Percentiles rank a stretch among this genome's conserved stretches.
Conservation (phyloP, 2,329 filamentous ascomycete species). For the Phyllosticta ampelicida region DNA sequence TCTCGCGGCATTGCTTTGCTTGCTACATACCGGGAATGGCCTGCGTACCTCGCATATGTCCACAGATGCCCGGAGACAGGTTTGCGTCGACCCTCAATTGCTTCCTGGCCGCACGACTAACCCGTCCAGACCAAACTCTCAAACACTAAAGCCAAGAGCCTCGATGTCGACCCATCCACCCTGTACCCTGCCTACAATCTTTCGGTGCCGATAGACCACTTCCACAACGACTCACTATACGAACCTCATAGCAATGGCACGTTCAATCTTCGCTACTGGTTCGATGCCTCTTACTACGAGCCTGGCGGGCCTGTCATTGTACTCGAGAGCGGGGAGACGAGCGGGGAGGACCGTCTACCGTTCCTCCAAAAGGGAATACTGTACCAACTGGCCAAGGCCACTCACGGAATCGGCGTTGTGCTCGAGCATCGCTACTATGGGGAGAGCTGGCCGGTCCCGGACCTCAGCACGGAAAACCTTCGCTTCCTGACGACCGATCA, state of each 20-base stretch:
- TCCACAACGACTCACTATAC: slow-evolving; percentile 68
- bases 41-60: slow-evolving; percentile 2
- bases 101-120: not conserved
- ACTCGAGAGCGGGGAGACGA: slow-evolving; percentile 61
- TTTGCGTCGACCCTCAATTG: not conserved
- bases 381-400: slow-evolving; percentile 57
- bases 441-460: slow-evolving; percentile 54
- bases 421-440: slow-evolving; percentile 87
- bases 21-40: not conserved
- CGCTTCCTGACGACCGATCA: slow-evolving; percentile 79
- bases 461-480: slow-evolving; percentile 58
- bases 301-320: slow-evolving; percentile 72
- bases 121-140: not conserved
- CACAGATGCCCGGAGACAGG: slow-evolving; percentile 5
- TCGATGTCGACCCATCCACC: slow-evolving; percentile 21
- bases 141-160: not conserved
- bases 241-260: slow-evolving; percentile 60
- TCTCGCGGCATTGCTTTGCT: not conserved
- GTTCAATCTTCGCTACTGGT: slow-evolving; percentile 72
- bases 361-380: slow-evolving; percentile 72
- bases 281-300: slow-evolving; percentile 65
- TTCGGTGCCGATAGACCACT: slow-evolving; percentile 61
- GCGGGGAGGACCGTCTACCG: slow-evolving; percentile 50
- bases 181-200: slow-evolving; percentile 42
- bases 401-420: slow-evolving; percentile 65